A percentile compares a stretch with the other conserved stretches of the same genome.
These are phyloP conservation scores for Hydnomerulius pinastri DNA, from an alignment of 768 basidiomycete species.

Conservation along the genomic window DNA sequence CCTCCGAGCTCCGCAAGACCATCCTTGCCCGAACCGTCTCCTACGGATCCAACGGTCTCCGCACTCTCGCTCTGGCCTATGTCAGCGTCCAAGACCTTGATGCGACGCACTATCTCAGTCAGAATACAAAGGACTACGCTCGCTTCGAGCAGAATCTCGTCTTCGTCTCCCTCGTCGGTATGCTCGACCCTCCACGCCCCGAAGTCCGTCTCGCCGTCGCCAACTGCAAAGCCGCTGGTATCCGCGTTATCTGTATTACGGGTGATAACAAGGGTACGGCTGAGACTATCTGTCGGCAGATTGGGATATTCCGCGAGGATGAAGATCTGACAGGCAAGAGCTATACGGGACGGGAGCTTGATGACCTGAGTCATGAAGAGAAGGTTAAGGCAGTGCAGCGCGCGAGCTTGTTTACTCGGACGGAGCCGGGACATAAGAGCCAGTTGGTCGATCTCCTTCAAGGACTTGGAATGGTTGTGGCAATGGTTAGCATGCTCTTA, in stretches of 20 bases:
- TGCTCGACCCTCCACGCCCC: slow-evolving; percentile 97
- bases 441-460: slow-evolving; percentile 94
- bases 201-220: slow-evolving; percentile 87
- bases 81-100: slow-evolving; percentile 76
- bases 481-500: slow-evolving; percentile 65
- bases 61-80: slow-evolving; percentile 91
- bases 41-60: slow-evolving; percentile 82
- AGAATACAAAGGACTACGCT: slow-evolving; percentile 78
- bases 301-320: slow-evolving; percentile 86
- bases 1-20: slow-evolving; percentile 53
- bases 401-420: slow-evolving; percentile 89
- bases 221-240: slow-evolving; percentile 90
- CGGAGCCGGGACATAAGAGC: slow-evolving; percentile 93
- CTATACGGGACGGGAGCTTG: slow-evolving; percentile 92
- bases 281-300: slow-evolving; percentile 94
- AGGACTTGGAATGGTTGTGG: slow-evolving; percentile 88
- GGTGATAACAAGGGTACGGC: slow-evolving; percentile 98
- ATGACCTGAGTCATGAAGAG: slow-evolving; percentile 75
- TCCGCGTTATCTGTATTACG: slow-evolving; percentile 95
- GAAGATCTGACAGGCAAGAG: slow-evolving; percentile 95
- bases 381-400: slow-evolving; percentile 85
- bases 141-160: slow-evolving; percentile 91
- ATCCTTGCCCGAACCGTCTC: slow-evolving; percentile 66
- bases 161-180: slow-evolving; percentile 94
- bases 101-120: slow-evolving; percentile 76